phyloP scores from a whole-genome alignment of 2,329 filamentous ascomycete genomes.

The Epichloe glyceriae region DNA sequence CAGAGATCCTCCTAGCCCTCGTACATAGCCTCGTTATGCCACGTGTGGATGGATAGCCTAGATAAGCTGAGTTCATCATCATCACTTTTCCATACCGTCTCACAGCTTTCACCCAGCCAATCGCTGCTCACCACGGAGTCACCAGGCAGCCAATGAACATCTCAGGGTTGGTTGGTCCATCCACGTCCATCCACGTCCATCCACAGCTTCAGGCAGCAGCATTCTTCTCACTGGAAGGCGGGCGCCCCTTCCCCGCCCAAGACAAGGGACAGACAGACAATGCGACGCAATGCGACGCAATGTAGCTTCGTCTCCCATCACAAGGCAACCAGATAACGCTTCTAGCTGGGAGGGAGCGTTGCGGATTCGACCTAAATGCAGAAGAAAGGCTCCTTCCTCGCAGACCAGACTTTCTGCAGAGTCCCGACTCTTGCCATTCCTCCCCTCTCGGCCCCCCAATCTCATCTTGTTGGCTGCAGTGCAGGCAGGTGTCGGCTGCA shows the following conservation, averaged over 20 bases:
- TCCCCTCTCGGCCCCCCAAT: background rate
- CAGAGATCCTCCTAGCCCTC: too few species aligned
- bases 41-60: too few species aligned
- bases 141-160: background rate
- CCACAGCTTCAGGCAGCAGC: constrained; percentile 9
- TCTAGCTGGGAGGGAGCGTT: background rate
- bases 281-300: background rate
- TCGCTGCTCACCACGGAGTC: background rate
- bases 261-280: background rate
- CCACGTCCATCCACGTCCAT: background rate
- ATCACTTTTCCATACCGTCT: too few species aligned
- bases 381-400: too few species aligned
- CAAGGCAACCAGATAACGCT: constrained; percentile 6
- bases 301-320: background rate
- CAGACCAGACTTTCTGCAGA: background rate
- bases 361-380: background rate
- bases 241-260: background rate
- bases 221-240: constrained; percentile 1
- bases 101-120: background rate
- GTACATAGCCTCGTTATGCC: too few species aligned
- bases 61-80: too few species aligned
- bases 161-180: too few species aligned
- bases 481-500: background rate
- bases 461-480: background rate
- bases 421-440: background rate